Conservation (phyloP, 805 yeast species). For the Metschnikowia continentalis region DNA sequence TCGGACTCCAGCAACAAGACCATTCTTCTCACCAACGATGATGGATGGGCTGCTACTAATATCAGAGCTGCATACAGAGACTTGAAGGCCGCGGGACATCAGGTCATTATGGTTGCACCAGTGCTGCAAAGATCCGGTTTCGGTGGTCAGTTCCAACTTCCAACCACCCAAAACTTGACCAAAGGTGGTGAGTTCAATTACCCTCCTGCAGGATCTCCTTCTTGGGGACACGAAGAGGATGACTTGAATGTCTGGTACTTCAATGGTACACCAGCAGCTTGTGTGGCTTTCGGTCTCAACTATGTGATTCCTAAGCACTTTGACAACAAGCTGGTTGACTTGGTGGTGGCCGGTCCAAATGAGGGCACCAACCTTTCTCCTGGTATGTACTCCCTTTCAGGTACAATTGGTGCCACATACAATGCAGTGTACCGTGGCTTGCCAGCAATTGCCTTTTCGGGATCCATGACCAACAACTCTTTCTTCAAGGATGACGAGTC, state of each 20-base stretch:
- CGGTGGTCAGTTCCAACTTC: constrained; percentile 45
- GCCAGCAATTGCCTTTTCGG: constrained; percentile 27
- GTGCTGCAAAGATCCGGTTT: constrained; percentile 19
- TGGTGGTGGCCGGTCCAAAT: constrained; percentile 28
- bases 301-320: constrained; percentile 21
- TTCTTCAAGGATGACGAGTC: constrained; percentile 22
- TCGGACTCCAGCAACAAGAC: constrained; percentile 28
- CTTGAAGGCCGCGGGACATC: constrained; percentile 21
- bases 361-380: constrained; percentile 28
- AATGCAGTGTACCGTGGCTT: constrained; percentile 23
- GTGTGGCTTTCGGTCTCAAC: constrained; percentile 26
- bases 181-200: constrained; percentile 47
- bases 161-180: constrained; percentile 35
- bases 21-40: constrained; percentile 52
- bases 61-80: constrained; percentile 53
- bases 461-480: constrained; percentile 24
- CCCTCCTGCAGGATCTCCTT: constrained; percentile 45
- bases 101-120: constrained; percentile 20
- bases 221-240: constrained; percentile 50
- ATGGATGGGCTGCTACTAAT: constrained; percentile 53
- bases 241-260: constrained; percentile 32
- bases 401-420: constrained; percentile 26
- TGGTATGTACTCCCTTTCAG: constrained; percentile 25
- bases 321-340: constrained; percentile 21
- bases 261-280: constrained; percentile 26